A percentile compares a stretch with the other conserved stretches of the same genome.
These are phyloP conservation scores for Lachancea nothofagi DNA, from an alignment of 805 yeast genomes.

Conservation along the genomic window DNA sequence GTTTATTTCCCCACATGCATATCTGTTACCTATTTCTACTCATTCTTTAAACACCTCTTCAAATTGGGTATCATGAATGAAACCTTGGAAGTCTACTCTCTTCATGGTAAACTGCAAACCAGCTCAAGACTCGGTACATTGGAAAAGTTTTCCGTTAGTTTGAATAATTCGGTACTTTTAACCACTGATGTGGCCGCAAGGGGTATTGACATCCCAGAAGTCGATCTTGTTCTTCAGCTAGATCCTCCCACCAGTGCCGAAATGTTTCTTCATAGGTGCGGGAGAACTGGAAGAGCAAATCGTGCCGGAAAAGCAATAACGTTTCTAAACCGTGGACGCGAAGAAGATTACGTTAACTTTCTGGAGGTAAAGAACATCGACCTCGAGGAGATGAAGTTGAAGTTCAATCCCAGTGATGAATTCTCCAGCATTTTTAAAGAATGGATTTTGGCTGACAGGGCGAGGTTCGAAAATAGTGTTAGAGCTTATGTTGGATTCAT, in stretches of 20 bases:
- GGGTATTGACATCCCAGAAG: conserved; percentile 93
- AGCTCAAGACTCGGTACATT: conserved; percentile 72
- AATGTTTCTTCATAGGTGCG: conserved; percentile 87
- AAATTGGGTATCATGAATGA: conserved; percentile 22
- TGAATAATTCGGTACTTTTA: conserved; percentile 54
- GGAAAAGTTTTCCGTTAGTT: conserved; percentile 47
- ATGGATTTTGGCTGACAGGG: conserved; percentile 70
- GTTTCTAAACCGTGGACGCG: conserved; percentile 67
- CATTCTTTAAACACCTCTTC: conserved; percentile 43
- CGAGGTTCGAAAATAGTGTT: conserved; percentile 75
- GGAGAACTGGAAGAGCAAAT: conserved; percentile 93
- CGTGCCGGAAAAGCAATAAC: conserved; percentile 73
- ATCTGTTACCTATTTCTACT: conserved; percentile 71
- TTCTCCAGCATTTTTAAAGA: conserved; percentile 32
- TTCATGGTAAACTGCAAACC: conserved; percentile 89
- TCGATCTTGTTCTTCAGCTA: conserved; percentile 85
- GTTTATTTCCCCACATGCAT: conserved; percentile 91
- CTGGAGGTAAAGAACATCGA: conserved; percentile 65
- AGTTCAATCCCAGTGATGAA: conserved; percentile 13
- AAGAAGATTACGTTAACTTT: conserved; percentile 75
- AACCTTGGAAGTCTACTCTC: conserved; percentile 51
- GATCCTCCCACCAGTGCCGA: conserved; percentile 95
- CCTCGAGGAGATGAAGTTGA: conserved; percentile 37
- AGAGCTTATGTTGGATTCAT: conserved; percentile 78
- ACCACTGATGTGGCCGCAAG: conserved; percentile 99